Evolutionary conservation across 1,139 yeast genomes (phyloP).

Genomic region (Suhomyces bokatorum): DNA sequence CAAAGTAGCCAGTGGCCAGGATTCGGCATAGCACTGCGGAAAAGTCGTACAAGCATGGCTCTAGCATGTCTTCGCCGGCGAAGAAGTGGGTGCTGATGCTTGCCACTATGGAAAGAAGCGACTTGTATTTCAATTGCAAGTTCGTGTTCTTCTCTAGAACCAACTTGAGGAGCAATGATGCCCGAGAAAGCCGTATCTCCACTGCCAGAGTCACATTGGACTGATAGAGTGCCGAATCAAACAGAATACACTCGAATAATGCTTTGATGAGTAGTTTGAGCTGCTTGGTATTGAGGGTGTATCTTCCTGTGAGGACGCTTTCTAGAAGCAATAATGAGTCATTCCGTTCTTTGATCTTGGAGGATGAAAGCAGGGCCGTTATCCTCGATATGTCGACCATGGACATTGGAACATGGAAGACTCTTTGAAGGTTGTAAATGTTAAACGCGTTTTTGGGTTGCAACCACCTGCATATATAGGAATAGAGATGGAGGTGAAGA

Average conservation of each 20-base stretch:
- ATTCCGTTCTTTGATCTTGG: constrained; percentile 54
- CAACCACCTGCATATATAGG: constrained; percentile 1
- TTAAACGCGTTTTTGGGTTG: neutral
- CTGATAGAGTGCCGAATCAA: constrained; percentile 40
- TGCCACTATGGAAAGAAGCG: constrained; percentile 28
- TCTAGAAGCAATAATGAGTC: constrained; percentile 49
- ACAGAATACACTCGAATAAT: constrained; percentile 40
- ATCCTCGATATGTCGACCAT: constrained; percentile 24
- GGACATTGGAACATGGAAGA: constrained; percentile 17
- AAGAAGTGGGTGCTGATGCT: constrained; percentile 25
- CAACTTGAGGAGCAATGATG: constrained; percentile 39
- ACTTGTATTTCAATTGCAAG: constrained; percentile 31
- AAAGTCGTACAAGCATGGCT: constrained; percentile 40
- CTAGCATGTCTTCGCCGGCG: constrained; percentile 18
- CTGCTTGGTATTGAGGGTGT: constrained; percentile 24
- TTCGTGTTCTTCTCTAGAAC: constrained; percentile 28
- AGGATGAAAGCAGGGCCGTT: constrained; percentile 33
- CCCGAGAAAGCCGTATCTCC: constrained; percentile 43
- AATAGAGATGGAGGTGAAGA: neutral
- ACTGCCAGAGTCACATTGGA: constrained; percentile 31
- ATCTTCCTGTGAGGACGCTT: constrained; percentile 24
- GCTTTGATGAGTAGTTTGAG: constrained; percentile 33
- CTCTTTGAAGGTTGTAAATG: too few relatives aligned
- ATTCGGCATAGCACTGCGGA: constrained; percentile 29
- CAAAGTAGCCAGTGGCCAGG: constrained; percentile 33